phyloP scores from a whole-genome alignment of 257 asterid genomes.

The Dorcoceras hygrometricum region DNA sequence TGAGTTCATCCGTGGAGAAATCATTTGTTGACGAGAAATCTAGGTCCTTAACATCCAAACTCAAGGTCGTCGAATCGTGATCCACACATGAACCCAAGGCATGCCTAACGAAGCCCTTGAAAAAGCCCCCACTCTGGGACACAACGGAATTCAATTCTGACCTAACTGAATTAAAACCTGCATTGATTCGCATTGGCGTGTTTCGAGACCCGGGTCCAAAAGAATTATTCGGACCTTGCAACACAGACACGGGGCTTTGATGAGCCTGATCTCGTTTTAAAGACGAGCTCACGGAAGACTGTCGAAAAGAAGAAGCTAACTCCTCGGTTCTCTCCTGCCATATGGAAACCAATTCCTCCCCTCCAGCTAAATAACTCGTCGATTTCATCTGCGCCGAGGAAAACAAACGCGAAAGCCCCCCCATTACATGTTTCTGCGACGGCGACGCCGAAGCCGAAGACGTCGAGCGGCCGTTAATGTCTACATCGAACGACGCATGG shows the following conservation, averaged over 20 bases:
- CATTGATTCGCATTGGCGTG: constrained; percentile 49
- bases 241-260: constrained; percentile 96
- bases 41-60: constrained; percentile 36
- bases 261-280: constrained; percentile 61
- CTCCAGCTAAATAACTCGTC: constrained; percentile 48
- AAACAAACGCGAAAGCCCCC: constrained; percentile 64
- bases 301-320: constrained; percentile 61
- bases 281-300: constrained; percentile 64
- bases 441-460: constrained; percentile 65
- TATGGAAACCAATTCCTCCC: constrained; percentile 69
- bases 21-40: constrained; percentile 35
- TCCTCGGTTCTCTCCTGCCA: constrained; percentile 84
- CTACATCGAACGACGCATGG: constrained; percentile 65
- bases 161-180: constrained; percentile 47
- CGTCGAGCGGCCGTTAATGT: constrained; percentile 54
- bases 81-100: constrained; percentile 76
- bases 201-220: constrained; percentile 54
- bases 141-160: constrained; percentile 49
- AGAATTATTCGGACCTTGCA: constrained; percentile 62
- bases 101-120: constrained; percentile 64
- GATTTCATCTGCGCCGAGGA: constrained; percentile 56
- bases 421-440: constrained; percentile 51
- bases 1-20: constrained; percentile 57
- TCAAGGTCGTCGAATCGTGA: constrained; percentile 46
- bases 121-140: constrained; percentile 53